Conservation (phyloP, 306 rosid genomes). For the Quercus glauca region DNA sequence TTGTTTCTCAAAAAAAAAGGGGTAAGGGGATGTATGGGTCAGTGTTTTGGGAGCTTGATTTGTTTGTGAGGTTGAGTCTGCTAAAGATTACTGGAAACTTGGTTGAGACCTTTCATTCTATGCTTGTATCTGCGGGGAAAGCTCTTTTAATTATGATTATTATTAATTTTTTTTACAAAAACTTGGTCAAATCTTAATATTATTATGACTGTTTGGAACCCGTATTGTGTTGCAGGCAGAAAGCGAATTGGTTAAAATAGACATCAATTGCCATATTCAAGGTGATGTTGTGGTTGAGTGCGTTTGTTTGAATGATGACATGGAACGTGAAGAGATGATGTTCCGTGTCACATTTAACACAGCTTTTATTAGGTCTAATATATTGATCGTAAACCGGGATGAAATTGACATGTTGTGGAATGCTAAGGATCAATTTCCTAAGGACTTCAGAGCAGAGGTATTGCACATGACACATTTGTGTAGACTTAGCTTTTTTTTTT, state of each 20-base stretch:
- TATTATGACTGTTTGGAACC: conserved; percentile 19
- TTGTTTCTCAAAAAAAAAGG: too few species aligned
- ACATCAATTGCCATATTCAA: conserved; percentile 83
- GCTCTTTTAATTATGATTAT: neutral
- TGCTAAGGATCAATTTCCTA: conserved; percentile 68
- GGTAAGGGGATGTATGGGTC: neutral
- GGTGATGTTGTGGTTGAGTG: conserved; percentile 93
- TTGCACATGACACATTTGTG: conserved; percentile 25
- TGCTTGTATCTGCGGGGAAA: conserved; percentile 1
- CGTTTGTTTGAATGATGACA: conserved; percentile 56
- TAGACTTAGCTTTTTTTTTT: neutral
- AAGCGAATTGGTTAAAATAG: conserved; percentile 78
- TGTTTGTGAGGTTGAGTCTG: neutral
- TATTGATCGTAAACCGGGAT: conserved; percentile 80
- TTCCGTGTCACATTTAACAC: conserved; percentile 89
- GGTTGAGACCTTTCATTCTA: neutral
- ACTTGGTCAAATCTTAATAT: neutral
- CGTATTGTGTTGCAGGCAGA: conserved; percentile 63
- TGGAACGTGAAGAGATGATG: conserved; percentile 73
- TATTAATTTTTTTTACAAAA: neutral
- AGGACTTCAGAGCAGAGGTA: conserved; percentile 92
- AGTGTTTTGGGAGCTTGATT: neutral
- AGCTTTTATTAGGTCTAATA: conserved; percentile 91
- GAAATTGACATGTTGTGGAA: conserved; percentile 86
- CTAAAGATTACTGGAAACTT: neutral